Evolutionary conservation across 148 eudicot species (phyloP).

Genomic region (Fagopyrum esculentum): DNA sequence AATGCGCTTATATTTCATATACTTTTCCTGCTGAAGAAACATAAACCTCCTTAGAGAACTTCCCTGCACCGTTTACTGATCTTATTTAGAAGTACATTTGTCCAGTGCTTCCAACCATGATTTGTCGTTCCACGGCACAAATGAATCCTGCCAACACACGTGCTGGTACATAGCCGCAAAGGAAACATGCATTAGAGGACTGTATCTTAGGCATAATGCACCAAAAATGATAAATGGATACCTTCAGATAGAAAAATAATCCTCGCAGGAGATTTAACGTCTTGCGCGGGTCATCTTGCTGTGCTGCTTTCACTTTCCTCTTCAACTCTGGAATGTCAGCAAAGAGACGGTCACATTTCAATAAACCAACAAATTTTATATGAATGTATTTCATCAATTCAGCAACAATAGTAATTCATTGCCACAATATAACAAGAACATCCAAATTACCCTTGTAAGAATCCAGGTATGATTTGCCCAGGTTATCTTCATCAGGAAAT

Average conservation of each 20-base stretch:
- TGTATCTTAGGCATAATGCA: not conserved
- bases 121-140: not conserved
- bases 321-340: not conserved
- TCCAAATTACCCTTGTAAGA: not conserved
- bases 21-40: not conserved
- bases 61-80: not conserved
- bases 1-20: not conserved
- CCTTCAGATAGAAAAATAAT: not conserved
- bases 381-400: not conserved
- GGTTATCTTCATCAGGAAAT: not conserved
- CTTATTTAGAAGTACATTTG: not conserved
- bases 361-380: not conserved
- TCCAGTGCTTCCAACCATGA: slow-evolving; percentile 3
- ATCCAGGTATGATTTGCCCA: slow-evolving; percentile 8
- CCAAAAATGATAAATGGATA: not conserved
- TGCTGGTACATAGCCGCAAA: slow-evolving; percentile 2
- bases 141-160: not conserved
- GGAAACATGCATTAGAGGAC: not conserved
- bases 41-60: not conserved
- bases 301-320: not conserved
- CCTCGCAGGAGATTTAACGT: not conserved
- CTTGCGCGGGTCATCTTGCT: not conserved
- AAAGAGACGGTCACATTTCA: not conserved
- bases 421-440: not conserved
- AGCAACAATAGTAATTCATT: not conserved